A percentile compares a stretch with the other conserved stretches of the same genome.
Conservation (phyloP, 2,329 filamentous ascomycete genomes). For the Penicillium sp. region DNA sequence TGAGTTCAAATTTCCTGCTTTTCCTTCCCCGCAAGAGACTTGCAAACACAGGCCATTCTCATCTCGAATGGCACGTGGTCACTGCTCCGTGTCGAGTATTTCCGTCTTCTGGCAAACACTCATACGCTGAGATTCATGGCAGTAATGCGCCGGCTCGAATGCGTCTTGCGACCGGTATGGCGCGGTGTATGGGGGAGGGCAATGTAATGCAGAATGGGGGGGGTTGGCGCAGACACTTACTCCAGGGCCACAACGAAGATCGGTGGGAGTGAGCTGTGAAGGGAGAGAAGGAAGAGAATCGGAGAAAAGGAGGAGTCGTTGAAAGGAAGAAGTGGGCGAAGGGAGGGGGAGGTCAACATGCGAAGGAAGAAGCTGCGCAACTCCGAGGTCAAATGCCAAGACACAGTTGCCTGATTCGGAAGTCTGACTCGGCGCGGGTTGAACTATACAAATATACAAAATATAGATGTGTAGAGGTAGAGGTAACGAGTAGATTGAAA, state of each 20-base stretch:
- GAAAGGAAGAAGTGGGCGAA: slow-evolving; percentile 4
- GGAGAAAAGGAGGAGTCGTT: not conserved
- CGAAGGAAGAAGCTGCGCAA: slow-evolving; percentile 13
- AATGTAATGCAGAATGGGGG: slow-evolving; percentile 12
- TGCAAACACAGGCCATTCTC: not conserved
- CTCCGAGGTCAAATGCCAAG: slow-evolving; percentile 30
- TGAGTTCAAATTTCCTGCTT: slow-evolving; percentile 3
- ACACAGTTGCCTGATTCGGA: slow-evolving; percentile 23
- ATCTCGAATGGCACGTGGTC: slow-evolving; percentile 17
- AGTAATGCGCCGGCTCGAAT: not conserved
- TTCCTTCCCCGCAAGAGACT: not conserved
- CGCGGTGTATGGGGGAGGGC: not conserved
- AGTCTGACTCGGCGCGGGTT: slow-evolving; percentile 12
- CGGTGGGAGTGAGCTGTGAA: not conserved
- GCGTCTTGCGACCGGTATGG: slow-evolving; percentile 1
- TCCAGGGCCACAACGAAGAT: not conserved
- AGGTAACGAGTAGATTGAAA: too few species aligned
- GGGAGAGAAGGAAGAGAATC: slow-evolving; percentile 1
- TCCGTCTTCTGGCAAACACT: too few species aligned
- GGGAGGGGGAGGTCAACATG: slow-evolving; percentile 5
- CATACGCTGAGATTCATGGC: not conserved
- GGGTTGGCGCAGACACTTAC: slow-evolving; percentile 23
- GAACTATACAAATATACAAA: not conserved
- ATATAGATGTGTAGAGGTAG: too few species aligned
- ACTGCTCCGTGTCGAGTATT: slow-evolving; percentile 1